Evolutionary conservation across 2,329 filamentous ascomycete genomes (phyloP).

Genomic region (Nannizziopsis barbatae): DNA sequence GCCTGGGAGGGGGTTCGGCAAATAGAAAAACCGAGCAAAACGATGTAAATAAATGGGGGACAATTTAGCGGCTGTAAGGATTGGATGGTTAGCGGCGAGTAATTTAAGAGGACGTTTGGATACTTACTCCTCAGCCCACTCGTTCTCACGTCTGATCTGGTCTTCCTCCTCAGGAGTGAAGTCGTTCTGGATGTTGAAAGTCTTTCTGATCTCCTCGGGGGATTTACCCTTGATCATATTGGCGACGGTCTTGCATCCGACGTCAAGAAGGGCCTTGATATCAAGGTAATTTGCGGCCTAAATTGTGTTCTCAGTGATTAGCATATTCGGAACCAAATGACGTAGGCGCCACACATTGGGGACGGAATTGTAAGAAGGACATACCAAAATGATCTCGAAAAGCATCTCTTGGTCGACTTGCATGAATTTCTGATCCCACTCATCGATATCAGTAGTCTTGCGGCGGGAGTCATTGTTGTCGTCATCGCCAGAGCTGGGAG

Average conservation of each 20-base stretch:
- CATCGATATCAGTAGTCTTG: slow-evolving; percentile 97
- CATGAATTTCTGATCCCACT: slow-evolving; percentile 99
- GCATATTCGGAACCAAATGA: not conserved
- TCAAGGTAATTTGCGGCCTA: slow-evolving; percentile 97
- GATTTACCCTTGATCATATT: slow-evolving; percentile 99
- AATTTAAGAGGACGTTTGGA: not conserved
- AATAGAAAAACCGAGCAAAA: not conserved
- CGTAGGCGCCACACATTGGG: not conserved
- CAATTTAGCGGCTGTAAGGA: slow-evolving; percentile 5
- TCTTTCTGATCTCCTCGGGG: slow-evolving; percentile 97
- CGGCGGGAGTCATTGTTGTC: slow-evolving; percentile 78
- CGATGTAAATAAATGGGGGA: not conserved
- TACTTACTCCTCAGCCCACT: slow-evolving; percentile 71
- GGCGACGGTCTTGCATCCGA: slow-evolving; percentile 97
- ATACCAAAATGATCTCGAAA: slow-evolving; percentile 93
- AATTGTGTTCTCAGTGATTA: not conserved
- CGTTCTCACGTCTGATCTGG: slow-evolving; percentile 85
- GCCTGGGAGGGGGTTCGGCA: not conserved
- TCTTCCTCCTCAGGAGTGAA: slow-evolving; percentile 99
- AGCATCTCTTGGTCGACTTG: slow-evolving; percentile 99
- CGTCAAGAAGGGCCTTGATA: slow-evolving; percentile 94
- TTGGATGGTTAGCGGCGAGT: not conserved
- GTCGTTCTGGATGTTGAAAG: slow-evolving; percentile 99
- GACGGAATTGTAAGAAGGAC: no score
- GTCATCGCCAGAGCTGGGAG: slow-evolving; percentile 68